Evolutionary conservation across 2,329 filamentous ascomycete species (phyloP).

Genomic region (Chaetomiaceae sp.): DNA sequence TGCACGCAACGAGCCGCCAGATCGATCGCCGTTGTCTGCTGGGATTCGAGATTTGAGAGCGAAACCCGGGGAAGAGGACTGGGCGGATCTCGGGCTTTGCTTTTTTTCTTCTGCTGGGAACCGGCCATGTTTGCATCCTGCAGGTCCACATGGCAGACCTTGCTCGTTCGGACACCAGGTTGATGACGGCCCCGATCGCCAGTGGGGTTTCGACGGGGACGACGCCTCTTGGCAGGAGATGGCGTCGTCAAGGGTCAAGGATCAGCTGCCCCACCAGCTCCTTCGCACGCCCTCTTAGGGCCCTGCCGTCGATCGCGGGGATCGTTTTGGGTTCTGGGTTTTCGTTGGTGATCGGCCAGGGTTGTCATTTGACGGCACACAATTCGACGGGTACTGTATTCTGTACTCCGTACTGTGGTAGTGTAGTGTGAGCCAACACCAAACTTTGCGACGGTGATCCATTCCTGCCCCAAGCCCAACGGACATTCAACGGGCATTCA

Average conservation of each 20-base stretch:
- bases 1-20: too few relatives aligned
- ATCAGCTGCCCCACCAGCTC: neutral
- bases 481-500: too few relatives aligned
- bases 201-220: neutral
- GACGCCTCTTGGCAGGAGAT: slow-evolving; percentile 6
- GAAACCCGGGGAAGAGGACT: neutral
- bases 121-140: neutral
- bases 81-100: neutral
- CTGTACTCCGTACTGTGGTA: too few relatives aligned
- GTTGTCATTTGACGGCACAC: too few relatives aligned
- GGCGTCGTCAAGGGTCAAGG: neutral
- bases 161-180: slow-evolving; percentile 1
- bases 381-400: too few relatives aligned
- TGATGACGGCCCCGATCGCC: neutral
- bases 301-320: neutral
- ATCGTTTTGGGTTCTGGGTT: too few relatives aligned
- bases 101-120: neutral
- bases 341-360: neutral
- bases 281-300: neutral
- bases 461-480: neutral
- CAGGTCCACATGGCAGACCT: slow-evolving; percentile 2
- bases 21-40: neutral
- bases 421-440: too few relatives aligned
- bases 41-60: too few relatives aligned
- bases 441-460: too few relatives aligned